Percentiles rank a stretch among this genome's conserved stretches.
Evolutionary conservation across 495 filamentous ascomycete genomes (phyloP).

Genomic region (Cairneyella variabilis): DNA sequence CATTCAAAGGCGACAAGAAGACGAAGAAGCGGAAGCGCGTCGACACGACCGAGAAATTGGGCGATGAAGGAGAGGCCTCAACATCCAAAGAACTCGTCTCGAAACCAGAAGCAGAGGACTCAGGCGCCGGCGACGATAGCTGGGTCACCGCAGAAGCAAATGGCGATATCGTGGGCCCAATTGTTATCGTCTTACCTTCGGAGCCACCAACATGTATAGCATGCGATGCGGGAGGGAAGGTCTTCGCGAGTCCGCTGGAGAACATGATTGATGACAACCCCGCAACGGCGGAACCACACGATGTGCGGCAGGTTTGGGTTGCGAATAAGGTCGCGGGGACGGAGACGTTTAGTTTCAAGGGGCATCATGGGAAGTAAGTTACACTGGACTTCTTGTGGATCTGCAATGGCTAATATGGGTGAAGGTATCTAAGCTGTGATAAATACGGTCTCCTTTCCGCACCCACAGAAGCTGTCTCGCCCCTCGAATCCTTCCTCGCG

Average conservation of each 20-base stretch:
- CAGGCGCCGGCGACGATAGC: slow-evolving; percentile 59
- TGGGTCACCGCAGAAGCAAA: slow-evolving; percentile 84
- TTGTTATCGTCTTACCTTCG: slow-evolving; percentile 76
- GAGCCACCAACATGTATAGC: slow-evolving; percentile 66
- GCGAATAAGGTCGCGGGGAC: slow-evolving; percentile 81
- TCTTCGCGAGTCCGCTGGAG: slow-evolving; percentile 75
- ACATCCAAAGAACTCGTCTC: slow-evolving; percentile 35
- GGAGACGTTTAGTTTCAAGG: slow-evolving; percentile 78
- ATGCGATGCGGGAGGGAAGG: slow-evolving; percentile 77
- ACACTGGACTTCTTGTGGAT: no score
- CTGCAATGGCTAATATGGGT: no score
- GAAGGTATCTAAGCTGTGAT: slow-evolving; percentile 77
- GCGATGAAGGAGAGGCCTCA: slow-evolving; percentile 33
- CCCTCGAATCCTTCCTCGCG: slow-evolving; percentile 77
- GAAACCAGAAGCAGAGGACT: slow-evolving; percentile 31
- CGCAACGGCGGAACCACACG: slow-evolving; percentile 81
- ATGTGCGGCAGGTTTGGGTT: slow-evolving; percentile 93
- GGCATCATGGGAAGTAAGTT: slow-evolving; percentile 75
- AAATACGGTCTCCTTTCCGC: slow-evolving; percentile 76
- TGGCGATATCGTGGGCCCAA: slow-evolving; percentile 75
- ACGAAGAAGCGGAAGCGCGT: slow-evolving; percentile 82
- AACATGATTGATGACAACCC: slow-evolving; percentile 80
- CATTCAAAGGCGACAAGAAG: slow-evolving; percentile 97
- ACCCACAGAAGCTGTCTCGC: slow-evolving; percentile 71
- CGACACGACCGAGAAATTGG: slow-evolving; percentile 35